Percentiles rank a stretch among this genome's conserved stretches.
Conservation (phyloP, 345 rosid species). For the Linum tenue region DNA sequence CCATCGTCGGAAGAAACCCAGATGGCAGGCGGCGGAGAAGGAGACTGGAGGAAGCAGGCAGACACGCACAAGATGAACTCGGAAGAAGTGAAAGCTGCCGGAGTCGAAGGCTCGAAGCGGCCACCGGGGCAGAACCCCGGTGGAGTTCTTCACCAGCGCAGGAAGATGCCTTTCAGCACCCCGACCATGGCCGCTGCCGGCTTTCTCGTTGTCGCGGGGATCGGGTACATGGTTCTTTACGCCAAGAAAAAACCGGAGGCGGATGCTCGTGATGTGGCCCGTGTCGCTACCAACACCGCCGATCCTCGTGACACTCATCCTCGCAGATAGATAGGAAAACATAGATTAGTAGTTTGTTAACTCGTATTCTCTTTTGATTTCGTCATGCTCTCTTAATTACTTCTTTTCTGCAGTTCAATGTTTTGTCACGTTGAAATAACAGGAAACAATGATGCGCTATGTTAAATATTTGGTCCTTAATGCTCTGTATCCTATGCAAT, state of each 20-base stretch:
- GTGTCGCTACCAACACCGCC: constrained; percentile 34
- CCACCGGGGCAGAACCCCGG: constrained; percentile 57
- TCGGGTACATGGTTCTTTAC: constrained; percentile 43
- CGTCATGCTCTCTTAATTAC: too few species aligned
- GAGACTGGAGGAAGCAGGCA: constrained; percentile 47
- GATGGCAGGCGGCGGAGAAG: constrained; percentile 31
- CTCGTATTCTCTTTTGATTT: too few species aligned
- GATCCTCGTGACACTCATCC: constrained; percentile 49
- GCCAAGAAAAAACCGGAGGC: constrained; percentile 55
- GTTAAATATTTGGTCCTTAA: too few species aligned
- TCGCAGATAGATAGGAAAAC: constrained; percentile 1
- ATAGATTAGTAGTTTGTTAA: too few species aligned
- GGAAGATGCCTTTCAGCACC: constrained; percentile 42
- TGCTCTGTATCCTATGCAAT: too few species aligned
- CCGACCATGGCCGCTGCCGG: constrained; percentile 47
- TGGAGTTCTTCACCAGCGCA: constrained; percentile 54
- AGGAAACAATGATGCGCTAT: too few species aligned
- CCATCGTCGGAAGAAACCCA: background rate
- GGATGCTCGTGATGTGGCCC: constrained; percentile 40
- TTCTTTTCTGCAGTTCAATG: too few species aligned
- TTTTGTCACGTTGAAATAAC: too few species aligned
- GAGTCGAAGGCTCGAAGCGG: constrained; percentile 42
- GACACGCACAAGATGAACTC: constrained; percentile 65
- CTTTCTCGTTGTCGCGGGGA: constrained; percentile 35
- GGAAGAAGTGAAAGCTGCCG: constrained; percentile 45